Evolutionary conservation across 345 rosid species (phyloP).

Genomic region (Hevea brasiliensis): DNA sequence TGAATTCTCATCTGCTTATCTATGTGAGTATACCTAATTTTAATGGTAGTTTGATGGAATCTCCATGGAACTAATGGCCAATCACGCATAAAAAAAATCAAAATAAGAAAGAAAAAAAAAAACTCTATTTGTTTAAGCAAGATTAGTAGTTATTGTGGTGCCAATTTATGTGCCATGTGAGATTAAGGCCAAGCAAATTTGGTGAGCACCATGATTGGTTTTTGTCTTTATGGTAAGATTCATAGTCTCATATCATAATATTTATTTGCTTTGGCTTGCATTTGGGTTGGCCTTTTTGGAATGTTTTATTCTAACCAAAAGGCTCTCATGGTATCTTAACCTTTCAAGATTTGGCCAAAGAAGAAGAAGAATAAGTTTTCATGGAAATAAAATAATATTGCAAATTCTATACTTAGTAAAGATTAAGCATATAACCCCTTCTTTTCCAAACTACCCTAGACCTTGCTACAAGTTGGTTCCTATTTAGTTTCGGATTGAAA

Average conservation of each 20-base stretch:
- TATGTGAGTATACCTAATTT: constrained; percentile 28
- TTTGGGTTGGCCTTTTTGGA: constrained; percentile 3
- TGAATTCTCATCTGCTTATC: constrained; percentile 17
- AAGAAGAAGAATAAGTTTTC: background rate
- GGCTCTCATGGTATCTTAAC: background rate
- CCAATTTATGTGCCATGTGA: constrained; percentile 22
- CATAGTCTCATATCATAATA: constrained; percentile 13
- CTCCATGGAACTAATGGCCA: constrained; percentile 20
- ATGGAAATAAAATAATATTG: background rate
- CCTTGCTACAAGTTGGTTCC: no score
- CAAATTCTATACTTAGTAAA: no score
- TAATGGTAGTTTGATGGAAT: constrained; percentile 21
- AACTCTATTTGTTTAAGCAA: background rate
- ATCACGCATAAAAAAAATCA: constrained; percentile 9
- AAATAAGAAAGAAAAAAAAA: background rate
- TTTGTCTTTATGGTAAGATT: constrained; percentile 33
- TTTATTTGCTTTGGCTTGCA: constrained; percentile 9
- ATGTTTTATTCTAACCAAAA: constrained; percentile 9
- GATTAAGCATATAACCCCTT: no score
- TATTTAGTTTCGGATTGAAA: no score
- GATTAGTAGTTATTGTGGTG: constrained; percentile 17
- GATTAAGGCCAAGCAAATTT: constrained; percentile 26
- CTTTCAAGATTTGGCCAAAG: background rate
- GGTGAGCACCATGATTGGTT: constrained; percentile 26
- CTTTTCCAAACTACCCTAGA: no score